Base-by-base conservation (phyloP, 352 stramenopile species). In the Globisporangium cederbergense region DNA sequence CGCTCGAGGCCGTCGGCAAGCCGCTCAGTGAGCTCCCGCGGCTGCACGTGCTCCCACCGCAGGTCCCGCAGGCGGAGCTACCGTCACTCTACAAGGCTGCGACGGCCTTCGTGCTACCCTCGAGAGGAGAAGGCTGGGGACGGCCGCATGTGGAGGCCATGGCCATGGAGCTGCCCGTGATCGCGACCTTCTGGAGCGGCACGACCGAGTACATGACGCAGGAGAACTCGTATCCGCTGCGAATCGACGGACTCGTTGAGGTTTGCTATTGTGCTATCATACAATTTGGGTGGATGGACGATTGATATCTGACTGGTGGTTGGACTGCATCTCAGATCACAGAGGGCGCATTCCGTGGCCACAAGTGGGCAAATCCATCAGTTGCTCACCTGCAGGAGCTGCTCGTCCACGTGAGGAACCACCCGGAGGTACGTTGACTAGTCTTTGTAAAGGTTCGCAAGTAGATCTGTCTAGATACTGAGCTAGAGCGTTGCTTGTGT, bases 71-170 rank as follows among this genome's bases (percentile, higher is more conserved):
- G 52, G 43, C 71, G 7, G 60, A 68, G 1, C 68, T 95, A 65
- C 81, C 81, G 9, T 57, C 75, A 0, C 55, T 97, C 28, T 97
- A 97, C 58, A 85, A 86, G 55, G 74, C 86, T 28, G 89, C 87
- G 8, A 85, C 75, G 22, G 86, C 87, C 8, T 94, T 98, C 60
- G 93, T 98, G 56, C 71, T 97, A 6, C 94, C 94, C 3, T 97
- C 88, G 4, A 75, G 92, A 54, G 94, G 94, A n/a, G 94, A 98
- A 79, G 93, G 94, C 34, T 98, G 93, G 94, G 92, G 95, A 4
- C 81, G 95, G 16, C 92, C 93, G 14, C 90, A 98, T 62, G 89
- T 97, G 1, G 95, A 98, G 62, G 93, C 93, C 8, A 98, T 98
- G 95, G 78, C 89, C 3, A 98, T 97, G 86, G 91, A 77, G 6